Conservation (phyloP, 768 basidiomycete genomes). For the Termitomyces eurrhizus region DNA sequence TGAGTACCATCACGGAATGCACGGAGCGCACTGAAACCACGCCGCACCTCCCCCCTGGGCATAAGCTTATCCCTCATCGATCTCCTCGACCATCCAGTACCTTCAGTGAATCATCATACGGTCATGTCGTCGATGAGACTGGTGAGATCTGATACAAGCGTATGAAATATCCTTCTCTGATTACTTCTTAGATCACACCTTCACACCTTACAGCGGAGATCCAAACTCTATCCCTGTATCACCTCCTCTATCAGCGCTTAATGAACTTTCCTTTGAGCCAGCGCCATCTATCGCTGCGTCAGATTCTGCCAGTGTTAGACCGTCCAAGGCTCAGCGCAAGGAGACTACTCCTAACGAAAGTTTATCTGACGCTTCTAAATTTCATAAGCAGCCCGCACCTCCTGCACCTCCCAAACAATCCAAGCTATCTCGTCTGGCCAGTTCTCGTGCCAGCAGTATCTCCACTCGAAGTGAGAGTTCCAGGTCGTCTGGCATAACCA, state of each 20-base stretch:
- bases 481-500: slow-evolving; percentile 48
- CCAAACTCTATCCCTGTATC: slow-evolving; percentile 53
- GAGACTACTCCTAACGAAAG: slow-evolving; percentile 40
- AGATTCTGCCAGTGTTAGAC: slow-evolving; percentile 32
- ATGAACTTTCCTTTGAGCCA: slow-evolving; percentile 54
- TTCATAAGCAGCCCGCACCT: slow-evolving; percentile 17
- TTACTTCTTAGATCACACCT: background rate
- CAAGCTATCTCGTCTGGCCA: slow-evolving; percentile 66
- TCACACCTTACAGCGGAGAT: slow-evolving; percentile 10
- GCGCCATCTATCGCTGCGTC: slow-evolving; percentile 51
- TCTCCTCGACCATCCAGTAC: slow-evolving; percentile 37
- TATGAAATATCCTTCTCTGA: background rate
- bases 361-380: slow-evolving; percentile 52
- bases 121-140: slow-evolving; percentile 52
- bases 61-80: slow-evolving; percentile 33
- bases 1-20: slow-evolving; percentile 66
- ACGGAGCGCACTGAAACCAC: slow-evolving; percentile 64
- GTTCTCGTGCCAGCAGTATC: slow-evolving; percentile 52
- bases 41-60: slow-evolving; percentile 41
- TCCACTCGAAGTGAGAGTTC: slow-evolving; percentile 46
- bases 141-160: background rate
- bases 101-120: slow-evolving; percentile 54
- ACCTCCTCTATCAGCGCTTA: slow-evolving; percentile 64
- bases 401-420: slow-evolving; percentile 42
- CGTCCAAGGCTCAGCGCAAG: slow-evolving; percentile 37